A percentile compares a stretch with the other conserved stretches of the same genome.
Conservation (phyloP, 139 green algal genomes). For the Auxenochlorella pyrenoidosa region DNA sequence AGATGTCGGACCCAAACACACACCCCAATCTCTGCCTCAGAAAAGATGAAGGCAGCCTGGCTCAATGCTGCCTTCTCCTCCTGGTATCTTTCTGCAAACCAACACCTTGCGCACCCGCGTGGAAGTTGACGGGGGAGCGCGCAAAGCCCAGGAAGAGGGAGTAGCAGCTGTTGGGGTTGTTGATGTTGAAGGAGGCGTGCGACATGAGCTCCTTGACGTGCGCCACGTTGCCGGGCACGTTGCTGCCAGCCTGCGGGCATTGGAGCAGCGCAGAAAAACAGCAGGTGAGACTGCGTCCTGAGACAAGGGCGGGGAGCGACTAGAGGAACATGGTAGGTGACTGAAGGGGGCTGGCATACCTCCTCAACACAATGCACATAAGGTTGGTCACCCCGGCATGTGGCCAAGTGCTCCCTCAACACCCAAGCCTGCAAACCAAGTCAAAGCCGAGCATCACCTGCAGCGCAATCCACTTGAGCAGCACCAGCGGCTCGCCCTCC, state of each 20-base stretch:
- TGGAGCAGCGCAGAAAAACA: neutral
- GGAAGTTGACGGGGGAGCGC: conserved; percentile 93
- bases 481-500: conserved; percentile 88
- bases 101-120: conserved; percentile 75
- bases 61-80: no score
- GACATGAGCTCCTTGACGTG: conserved; percentile 78
- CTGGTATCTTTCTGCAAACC: no score
- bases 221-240: conserved; percentile 82
- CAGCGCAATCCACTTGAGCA: conserved; percentile 94
- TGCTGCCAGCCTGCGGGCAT: conserved; percentile 67
- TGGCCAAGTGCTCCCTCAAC: no score
- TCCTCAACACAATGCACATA: no score
- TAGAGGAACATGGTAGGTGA: no score
- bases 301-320: neutral
- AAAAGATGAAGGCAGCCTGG: no score
- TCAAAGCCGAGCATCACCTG: conserved; percentile 50
- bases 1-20: no score
- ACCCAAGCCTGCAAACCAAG: no score
- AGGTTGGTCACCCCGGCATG: no score
- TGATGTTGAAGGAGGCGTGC: conserved; percentile 91
- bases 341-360: no score
- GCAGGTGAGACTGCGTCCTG: no score
- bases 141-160: conserved; percentile 85
- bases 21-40: no score
- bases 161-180: conserved; percentile 93